A percentile compares a stretch with the other conserved stretches of the same genome.
Conservation (phyloP, 106 monocot species). For the Allium cepa region DNA sequence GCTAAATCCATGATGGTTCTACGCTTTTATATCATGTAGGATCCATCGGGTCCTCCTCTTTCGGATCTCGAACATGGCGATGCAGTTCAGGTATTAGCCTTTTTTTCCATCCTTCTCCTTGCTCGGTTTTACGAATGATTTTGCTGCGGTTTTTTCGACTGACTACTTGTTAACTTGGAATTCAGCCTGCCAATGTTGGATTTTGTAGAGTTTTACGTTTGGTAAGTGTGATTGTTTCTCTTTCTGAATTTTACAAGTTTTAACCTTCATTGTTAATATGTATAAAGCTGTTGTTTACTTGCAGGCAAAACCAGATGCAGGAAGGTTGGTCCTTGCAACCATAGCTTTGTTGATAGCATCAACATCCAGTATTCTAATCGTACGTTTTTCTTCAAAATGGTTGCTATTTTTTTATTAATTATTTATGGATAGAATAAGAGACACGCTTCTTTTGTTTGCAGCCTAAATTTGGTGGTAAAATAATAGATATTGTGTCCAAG, state of each 20-base stretch:
- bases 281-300: conserved; percentile 2
- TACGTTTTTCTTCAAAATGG: conserved; percentile 42
- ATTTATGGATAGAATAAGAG: not conserved
- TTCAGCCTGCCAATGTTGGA: conserved; percentile 81
- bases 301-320: conserved; percentile 92
- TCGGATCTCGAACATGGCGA: conserved; percentile 81
- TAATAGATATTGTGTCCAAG: conserved; percentile 76
- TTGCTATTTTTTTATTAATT: not conserved
- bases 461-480: conserved; percentile 80
- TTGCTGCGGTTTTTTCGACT: not conserved
- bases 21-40: conserved; percentile 11
- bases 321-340: conserved; percentile 61
- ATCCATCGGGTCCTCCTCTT: conserved; percentile 22
- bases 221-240: conserved; percentile 30
- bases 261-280: not conserved
- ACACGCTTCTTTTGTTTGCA: conserved; percentile 13
- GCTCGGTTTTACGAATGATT: not conserved
- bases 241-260: not conserved
- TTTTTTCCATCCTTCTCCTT: not conserved
- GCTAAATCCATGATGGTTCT: not conserved
- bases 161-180: not conserved
- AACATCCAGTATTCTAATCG: conserved; percentile 78
- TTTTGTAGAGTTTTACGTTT: conserved; percentile 63
- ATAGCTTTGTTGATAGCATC: conserved; percentile 83
- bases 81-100: conserved; percentile 60